These are phyloP conservation scores for Fraxinus velutina DNA, from an alignment of 305 asterid genomes.

Conservation along the genomic window DNA sequence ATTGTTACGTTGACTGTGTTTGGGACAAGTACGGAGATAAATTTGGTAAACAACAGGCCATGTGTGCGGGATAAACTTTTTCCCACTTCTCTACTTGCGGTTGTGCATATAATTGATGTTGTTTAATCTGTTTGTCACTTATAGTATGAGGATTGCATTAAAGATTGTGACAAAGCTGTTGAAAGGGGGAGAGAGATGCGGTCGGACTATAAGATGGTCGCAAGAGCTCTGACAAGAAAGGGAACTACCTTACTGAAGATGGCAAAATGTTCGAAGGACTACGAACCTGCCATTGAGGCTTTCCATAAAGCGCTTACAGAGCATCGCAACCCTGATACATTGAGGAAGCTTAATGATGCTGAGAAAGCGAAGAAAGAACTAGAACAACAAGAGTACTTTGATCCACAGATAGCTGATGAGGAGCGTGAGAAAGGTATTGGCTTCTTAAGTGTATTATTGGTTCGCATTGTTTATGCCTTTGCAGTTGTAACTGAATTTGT, in stretches of 20 bases:
- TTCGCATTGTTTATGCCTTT: background rate
- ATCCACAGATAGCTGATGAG: slow-evolving; percentile 81
- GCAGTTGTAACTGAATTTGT: background rate
- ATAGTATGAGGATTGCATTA: slow-evolving; percentile 75
- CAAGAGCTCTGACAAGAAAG: slow-evolving; percentile 87
- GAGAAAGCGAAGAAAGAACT: slow-evolving; percentile 86
- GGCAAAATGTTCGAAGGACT: slow-evolving; percentile 77
- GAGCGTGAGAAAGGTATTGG: slow-evolving; percentile 86
- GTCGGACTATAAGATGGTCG: slow-evolving; percentile 77
- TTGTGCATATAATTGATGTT: background rate
- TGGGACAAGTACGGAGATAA: background rate
- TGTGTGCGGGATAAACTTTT: background rate
- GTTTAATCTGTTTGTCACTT: background rate
- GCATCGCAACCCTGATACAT: slow-evolving; percentile 89
- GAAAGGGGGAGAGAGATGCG: slow-evolving; percentile 88
- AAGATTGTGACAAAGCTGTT: slow-evolving; percentile 87
- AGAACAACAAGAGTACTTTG: slow-evolving; percentile 76
- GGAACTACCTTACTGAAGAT: slow-evolving; percentile 75
- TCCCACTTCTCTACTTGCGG: background rate
- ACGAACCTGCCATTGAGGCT: slow-evolving; percentile 72
- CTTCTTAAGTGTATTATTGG: background rate
- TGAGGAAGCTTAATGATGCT: slow-evolving; percentile 83
- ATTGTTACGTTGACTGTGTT: background rate
- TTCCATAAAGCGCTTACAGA: slow-evolving; percentile 91
- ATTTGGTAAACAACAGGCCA: background rate